Conservation (phyloP, 441 rosid species). For the Bocquillonia castaneifolia region DNA sequence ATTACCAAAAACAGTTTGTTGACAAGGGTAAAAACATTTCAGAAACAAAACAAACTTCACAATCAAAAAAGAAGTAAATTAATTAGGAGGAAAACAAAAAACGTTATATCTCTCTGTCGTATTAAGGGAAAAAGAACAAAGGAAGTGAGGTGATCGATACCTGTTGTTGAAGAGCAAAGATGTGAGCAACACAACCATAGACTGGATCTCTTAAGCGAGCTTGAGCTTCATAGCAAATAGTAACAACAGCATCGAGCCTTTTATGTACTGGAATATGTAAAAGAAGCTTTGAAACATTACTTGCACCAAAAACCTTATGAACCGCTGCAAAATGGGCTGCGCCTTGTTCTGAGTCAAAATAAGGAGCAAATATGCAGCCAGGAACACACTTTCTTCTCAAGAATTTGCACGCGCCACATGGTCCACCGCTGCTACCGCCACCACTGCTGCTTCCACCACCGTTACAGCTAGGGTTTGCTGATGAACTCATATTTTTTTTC, state of each 20-base stretch:
- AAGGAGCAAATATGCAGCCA: slow-evolving; percentile 87
- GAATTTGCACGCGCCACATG: slow-evolving; percentile 96
- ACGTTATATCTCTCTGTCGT: not conserved
- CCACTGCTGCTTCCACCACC: slow-evolving; percentile 30
- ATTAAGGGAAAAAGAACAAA: not conserved
- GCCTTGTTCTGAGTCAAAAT: slow-evolving; percentile 90
- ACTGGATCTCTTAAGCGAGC: slow-evolving; percentile 90
- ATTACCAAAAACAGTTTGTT: not conserved
- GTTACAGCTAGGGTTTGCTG: slow-evolving; percentile 42
- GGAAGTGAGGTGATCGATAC: slow-evolving; percentile 32
- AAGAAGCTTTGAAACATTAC: slow-evolving; percentile 84
- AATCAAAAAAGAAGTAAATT: not conserved
- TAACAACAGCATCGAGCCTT: slow-evolving; percentile 77
- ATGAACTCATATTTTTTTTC: slow-evolving; percentile 34
- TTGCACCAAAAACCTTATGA: slow-evolving; percentile 92
- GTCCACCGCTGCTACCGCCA: slow-evolving; percentile 50
- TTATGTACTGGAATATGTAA: slow-evolving; percentile 64
- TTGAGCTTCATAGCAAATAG: slow-evolving; percentile 88
- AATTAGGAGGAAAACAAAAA: not conserved
- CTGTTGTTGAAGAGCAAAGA: slow-evolving; percentile 94
- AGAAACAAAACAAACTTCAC: not conserved
- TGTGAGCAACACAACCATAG: slow-evolving; percentile 90
- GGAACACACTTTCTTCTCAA: slow-evolving; percentile 81
- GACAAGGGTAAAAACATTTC: not conserved
- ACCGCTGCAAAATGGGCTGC: slow-evolving; percentile 94